phyloP scores from a whole-genome alignment of 176 grass and related monocot species.

The Musa troglodytarum region DNA sequence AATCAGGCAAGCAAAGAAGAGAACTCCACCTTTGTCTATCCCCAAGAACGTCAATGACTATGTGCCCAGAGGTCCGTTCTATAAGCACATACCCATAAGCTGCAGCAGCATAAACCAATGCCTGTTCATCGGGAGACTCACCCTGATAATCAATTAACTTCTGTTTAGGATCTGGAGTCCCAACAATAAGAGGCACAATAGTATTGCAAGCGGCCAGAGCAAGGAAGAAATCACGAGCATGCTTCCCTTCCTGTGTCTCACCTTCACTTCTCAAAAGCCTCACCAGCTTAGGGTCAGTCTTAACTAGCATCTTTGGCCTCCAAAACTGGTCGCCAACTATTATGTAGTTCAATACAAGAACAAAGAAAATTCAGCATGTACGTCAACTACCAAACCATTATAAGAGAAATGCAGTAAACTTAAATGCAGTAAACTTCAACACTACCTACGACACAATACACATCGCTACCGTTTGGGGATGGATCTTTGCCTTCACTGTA shows the following conservation, averaged over 20 bases:
- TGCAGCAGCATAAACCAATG: conserved; percentile 76
- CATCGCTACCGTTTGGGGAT: conserved; percentile 17
- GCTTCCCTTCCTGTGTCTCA: conserved; percentile 34
- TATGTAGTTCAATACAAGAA: conserved; percentile 4
- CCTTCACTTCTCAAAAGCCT: conserved; percentile 36
- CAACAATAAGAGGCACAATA: conserved; percentile 57
- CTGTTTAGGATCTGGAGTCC: conserved; percentile 45
- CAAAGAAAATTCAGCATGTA: background rate
- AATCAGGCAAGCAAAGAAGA: conserved; percentile 21
- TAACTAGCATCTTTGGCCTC: conserved; percentile 64
- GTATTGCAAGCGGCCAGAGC: conserved; percentile 70
- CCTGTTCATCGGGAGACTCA: conserved; percentile 84
- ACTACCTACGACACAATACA: conserved; percentile 69
- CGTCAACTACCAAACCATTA: conserved; percentile 18
- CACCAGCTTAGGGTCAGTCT: conserved; percentile 49
- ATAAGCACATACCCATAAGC: conserved; percentile 81
- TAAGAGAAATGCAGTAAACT: conserved; percentile 18
- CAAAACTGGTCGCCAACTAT: conserved; percentile 60
- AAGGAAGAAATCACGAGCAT: conserved; percentile 60
- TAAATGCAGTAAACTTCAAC: conserved; percentile 15
- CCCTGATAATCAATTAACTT: conserved; percentile 88
- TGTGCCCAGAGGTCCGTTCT: conserved; percentile 67
- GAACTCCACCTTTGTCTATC: conserved; percentile 58
- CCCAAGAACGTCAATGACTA: conserved; percentile 65
- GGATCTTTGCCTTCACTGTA: conserved; percentile 35